These are phyloP conservation scores for Kwoniella dendrophila DNA, from an alignment of 768 basidiomycete genomes.

Conservation along the genomic window DNA sequence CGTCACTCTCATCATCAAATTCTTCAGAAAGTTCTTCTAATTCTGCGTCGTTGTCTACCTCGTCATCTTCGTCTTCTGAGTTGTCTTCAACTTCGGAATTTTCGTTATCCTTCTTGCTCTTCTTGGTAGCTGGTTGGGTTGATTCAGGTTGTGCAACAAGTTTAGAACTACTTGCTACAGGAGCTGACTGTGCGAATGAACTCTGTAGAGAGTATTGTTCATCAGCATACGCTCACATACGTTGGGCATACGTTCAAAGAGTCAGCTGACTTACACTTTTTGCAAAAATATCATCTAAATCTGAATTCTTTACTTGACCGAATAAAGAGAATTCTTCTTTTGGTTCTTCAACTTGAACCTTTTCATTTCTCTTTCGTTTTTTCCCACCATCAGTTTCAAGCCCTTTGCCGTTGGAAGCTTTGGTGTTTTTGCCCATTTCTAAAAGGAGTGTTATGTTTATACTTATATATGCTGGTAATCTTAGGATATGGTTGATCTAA, in stretches of 20 bases:
- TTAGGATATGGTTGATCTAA: no score
- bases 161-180: constrained; percentile 28
- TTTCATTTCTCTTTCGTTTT: constrained; percentile 23
- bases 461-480: no score
- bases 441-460: no score
- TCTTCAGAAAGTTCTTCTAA: not conserved
- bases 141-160: constrained; percentile 15
- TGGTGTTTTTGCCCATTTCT: constrained; percentile 27
- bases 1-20: constrained; percentile 28
- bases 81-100: constrained; percentile 42
- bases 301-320: constrained; percentile 58
- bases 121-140: constrained; percentile 11
- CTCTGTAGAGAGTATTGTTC: constrained; percentile 5
- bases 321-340: constrained; percentile 32
- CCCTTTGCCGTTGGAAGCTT: constrained; percentile 23
- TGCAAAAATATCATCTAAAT: constrained; percentile 68
- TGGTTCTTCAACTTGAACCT: constrained; percentile 9
- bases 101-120: constrained; percentile 24
- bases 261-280: constrained; percentile 58
- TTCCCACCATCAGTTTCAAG: constrained; percentile 22
- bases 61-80: constrained; percentile 26
- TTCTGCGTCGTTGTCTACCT: constrained; percentile 6
- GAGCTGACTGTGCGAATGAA: constrained; percentile 6
- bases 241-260: not conserved
- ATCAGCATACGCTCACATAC: not conserved